Percentiles rank a stretch among this genome's conserved stretches.
Conservation (phyloP, 2,329 filamentous ascomycete genomes). For the Venturia oleaginea region DNA sequence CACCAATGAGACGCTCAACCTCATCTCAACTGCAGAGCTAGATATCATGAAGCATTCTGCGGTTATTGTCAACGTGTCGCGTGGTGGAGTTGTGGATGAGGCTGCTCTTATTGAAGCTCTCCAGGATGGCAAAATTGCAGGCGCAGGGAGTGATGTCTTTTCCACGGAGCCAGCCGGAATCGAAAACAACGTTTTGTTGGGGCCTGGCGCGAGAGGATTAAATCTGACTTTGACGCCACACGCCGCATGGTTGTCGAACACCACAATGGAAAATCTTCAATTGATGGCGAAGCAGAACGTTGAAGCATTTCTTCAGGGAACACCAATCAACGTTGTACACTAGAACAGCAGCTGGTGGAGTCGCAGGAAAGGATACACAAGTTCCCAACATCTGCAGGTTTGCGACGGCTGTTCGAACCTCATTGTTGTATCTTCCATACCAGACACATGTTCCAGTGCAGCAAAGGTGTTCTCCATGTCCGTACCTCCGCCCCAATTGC, state of each 20-base stretch:
- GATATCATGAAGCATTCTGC: conserved; percentile 35
- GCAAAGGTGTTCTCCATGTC: not conserved
- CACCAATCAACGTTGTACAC: conserved; percentile 28
- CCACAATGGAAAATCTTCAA: conserved; percentile 39
- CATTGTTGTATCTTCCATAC: conserved; percentile 12
- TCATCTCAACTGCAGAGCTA: conserved; percentile 33
- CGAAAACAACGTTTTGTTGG: conserved; percentile 32
- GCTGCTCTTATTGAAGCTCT: conserved; percentile 37
- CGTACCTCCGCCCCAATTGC: not conserved
- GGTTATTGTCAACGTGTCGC: conserved; percentile 41
- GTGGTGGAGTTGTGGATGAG: conserved; percentile 45
- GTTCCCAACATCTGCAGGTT: not conserved
- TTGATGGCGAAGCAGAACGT: conserved; percentile 38
- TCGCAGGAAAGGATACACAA: not conserved
- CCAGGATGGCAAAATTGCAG: conserved; percentile 36
- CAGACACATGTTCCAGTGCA: conserved; percentile 8
- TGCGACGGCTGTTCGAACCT: conserved; percentile 6
- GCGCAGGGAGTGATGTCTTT: conserved; percentile 45
- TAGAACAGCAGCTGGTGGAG: not conserved
- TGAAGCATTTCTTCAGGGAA: conserved; percentile 36
- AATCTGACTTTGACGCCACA: conserved; percentile 46
- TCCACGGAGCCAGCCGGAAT: conserved; percentile 37
- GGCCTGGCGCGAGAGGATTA: conserved; percentile 35
- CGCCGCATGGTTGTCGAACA: conserved; percentile 44
- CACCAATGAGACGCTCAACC: conserved; percentile 24